Evolutionary conservation across 1,284 basidiomycete species (phyloP), one percentile per base, ranked within the genome.

Genomic region (Phellopilus nigrolimitatus): DNA sequence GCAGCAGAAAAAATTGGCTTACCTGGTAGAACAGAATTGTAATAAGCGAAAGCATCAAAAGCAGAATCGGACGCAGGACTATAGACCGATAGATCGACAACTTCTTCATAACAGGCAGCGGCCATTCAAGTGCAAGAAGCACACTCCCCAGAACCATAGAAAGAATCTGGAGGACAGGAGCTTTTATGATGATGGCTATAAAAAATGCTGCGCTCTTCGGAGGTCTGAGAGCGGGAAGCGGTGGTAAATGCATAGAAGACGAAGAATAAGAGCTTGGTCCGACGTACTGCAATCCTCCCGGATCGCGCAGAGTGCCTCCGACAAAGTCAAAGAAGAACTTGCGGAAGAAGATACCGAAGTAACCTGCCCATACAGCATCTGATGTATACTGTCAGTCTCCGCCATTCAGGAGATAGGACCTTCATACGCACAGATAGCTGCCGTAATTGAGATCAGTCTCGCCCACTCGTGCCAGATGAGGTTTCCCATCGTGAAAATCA

Each of bases 321-420:
- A 86, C 67, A 61, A 88, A 86, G 71, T 94, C 91, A 83, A 87
- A 93, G 71, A 93, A 91, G 76, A 89, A 93, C 69, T 94, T 93
- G 67, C 89, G 87, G 71, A 81, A 92, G 59, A 88, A 72, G 10
- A 92, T 67, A 17, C 80, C 90, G 70, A 77, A 92, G 67, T 88
- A 84, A 28, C 75, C 71, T 19, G 85, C 80, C 90, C 88, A 91
- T 3, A 90, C 70, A 51, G 82, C 79, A 66, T 89, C 89, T 92
- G 55, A 5, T 38, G 51, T 48, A 37, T 56, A 44, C 41, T 42
- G 50, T 58, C 44, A 39, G 53, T 44, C 49, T 10, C 25, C 31
- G 57, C 42, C 45, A 34, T 40, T 49, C 48, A 46, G 34, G 28
- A 36, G 36, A 27, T 44, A 3, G 34, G 40, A 31, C 30, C 7